phyloP scores from a whole-genome alignment of 2,329 filamentous ascomycete species.

The Talaromyces sp. region DNA sequence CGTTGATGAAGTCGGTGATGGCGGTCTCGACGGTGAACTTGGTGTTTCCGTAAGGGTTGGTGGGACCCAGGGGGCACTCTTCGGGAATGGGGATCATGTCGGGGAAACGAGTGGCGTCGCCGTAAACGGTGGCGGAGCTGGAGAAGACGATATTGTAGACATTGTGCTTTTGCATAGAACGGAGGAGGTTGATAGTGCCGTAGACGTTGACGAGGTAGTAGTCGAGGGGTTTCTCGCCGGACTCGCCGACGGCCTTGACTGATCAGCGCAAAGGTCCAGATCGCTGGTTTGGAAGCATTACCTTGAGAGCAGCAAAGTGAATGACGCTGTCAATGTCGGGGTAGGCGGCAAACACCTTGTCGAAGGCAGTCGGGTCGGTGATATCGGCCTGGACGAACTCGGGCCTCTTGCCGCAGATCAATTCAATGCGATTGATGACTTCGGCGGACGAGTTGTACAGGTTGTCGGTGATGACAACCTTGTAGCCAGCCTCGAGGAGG shows the following conservation, averaged over 20 bases:
- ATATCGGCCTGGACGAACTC: slow-evolving; percentile 82
- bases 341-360: slow-evolving; percentile 82
- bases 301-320: slow-evolving; percentile 97
- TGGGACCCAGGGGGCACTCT: slow-evolving; percentile 90
- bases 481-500: slow-evolving; percentile 88
- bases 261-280: slow-evolving; percentile 15
- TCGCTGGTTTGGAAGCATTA: slow-evolving; percentile 27
- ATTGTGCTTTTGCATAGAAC: slow-evolving; percentile 82
- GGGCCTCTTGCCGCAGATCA: slow-evolving; percentile 84
- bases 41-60: slow-evolving; percentile 96
- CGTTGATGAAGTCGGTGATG: slow-evolving; percentile 85
- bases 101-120: slow-evolving; percentile 89
- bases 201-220: slow-evolving; percentile 98
- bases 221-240: slow-evolving; percentile 85
- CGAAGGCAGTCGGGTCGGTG: slow-evolving; percentile 76
- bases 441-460: slow-evolving; percentile 95
- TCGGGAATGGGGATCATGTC: slow-evolving; percentile 99
- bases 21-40: slow-evolving; percentile 89
- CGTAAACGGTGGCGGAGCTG: slow-evolving; percentile 95
- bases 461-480: slow-evolving; percentile 94
- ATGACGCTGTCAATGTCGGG: slow-evolving; percentile 97
- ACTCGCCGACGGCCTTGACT: slow-evolving; percentile 85
- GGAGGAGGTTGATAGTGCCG: slow-evolving; percentile 82
- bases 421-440: slow-evolving; percentile 89
- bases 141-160: slow-evolving; percentile 98